phyloP scores from a whole-genome alignment of 306 rosid species.

The Oxytropis ochrocephala region DNA sequence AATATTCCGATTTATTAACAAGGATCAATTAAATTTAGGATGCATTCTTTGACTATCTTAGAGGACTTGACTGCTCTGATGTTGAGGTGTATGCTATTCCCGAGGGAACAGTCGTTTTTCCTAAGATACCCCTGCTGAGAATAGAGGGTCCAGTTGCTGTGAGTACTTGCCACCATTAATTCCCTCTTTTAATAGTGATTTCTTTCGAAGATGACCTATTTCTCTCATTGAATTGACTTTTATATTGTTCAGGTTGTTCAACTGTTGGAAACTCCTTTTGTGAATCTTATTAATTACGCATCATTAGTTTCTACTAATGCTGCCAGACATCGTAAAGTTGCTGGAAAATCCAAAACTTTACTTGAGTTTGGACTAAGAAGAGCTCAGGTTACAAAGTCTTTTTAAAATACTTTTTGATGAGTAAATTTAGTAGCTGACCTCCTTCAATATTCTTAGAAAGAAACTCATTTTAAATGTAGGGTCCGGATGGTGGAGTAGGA shows the following conservation, averaged over 20 bases:
- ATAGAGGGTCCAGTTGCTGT: conserved; percentile 97
- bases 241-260: conserved; percentile 71
- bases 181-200: neutral
- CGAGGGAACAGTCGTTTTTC: conserved; percentile 94
- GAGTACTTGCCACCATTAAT: conserved; percentile 35
- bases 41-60: conserved; percentile 76
- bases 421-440: conserved; percentile 1
- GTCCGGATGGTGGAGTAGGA: conserved; percentile 95
- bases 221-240: conserved; percentile 9
- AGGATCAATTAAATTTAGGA: conserved; percentile 51
- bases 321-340: conserved; percentile 96
- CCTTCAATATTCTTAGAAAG: conserved; percentile 12
- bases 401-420: conserved; percentile 9
- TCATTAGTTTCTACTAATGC: conserved; percentile 97
- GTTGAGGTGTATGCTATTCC: conserved; percentile 83
- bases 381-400: conserved; percentile 54
- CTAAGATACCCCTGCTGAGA: conserved; percentile 87
- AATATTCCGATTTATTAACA: conserved; percentile 7
- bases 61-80: conserved; percentile 80
- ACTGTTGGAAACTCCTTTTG: conserved; percentile 92
- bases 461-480: conserved; percentile 44
- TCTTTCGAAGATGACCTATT: neutral
- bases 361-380: conserved; percentile 97
- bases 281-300: conserved; percentile 79
- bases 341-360: conserved; percentile 85